phyloP scores from a whole-genome alignment of 805 yeast genomes.

The Clavispora asparagi region DNA sequence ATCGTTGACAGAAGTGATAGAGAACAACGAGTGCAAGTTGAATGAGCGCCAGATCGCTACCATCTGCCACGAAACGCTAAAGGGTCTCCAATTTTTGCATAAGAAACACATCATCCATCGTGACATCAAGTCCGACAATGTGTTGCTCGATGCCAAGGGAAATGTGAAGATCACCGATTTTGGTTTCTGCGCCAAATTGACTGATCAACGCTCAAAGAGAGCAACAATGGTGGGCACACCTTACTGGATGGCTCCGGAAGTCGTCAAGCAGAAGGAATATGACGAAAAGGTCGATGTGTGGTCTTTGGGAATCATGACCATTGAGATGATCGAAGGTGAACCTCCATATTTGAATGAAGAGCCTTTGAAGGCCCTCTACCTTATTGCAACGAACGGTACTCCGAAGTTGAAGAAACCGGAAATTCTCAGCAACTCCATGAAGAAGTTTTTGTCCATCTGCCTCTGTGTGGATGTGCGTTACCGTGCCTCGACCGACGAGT shows the following conservation, averaged over 20 bases:
- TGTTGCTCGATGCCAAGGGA: conserved; percentile 38
- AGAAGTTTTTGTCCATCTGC: conserved; percentile 84
- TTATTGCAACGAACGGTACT: conserved; percentile 78
- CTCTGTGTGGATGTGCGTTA: conserved; percentile 90
- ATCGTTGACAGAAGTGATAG: conserved; percentile 90
- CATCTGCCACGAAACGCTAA: conserved; percentile 83
- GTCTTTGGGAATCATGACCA: conserved; percentile 82
- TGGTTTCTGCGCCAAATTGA: conserved; percentile 60
- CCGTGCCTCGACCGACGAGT: conserved; percentile 86
- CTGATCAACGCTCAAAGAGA: conserved; percentile 65
- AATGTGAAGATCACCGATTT: conserved; percentile 43
- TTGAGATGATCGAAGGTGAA: conserved; percentile 83
- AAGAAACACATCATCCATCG: conserved; percentile 84
- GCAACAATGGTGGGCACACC: conserved; percentile 89
- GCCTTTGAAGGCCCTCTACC: conserved; percentile 68
- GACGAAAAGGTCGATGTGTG: conserved; percentile 81
- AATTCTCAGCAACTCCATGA: conserved; percentile 64
- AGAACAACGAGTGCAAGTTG: conserved; percentile 66
- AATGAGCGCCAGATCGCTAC: conserved; percentile 88
- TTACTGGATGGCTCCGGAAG: conserved; percentile 90
- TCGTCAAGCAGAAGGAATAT: conserved; percentile 72
- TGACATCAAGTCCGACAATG: conserved; percentile 43
- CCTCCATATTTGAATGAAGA: conserved; percentile 81
- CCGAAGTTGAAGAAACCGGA: conserved; percentile 71
- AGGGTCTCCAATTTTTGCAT: conserved; percentile 89